Evolutionary conservation across 78 protist genomes (phyloP), one percentile per base, ranked within the genome.

Genomic region (Dictyostelium intermedium): DNA sequence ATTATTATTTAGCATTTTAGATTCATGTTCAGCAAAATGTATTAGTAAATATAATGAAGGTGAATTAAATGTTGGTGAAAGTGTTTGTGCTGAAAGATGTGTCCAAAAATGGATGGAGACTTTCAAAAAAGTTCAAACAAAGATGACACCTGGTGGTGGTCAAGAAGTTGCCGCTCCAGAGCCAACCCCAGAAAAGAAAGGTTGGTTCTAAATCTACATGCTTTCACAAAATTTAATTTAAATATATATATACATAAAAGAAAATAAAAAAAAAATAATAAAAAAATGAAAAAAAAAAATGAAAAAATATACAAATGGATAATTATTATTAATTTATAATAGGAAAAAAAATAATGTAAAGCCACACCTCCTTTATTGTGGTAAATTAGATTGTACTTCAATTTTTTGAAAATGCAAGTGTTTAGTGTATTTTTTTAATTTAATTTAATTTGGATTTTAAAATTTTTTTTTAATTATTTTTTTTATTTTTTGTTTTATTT

Each of bases 21-120:
- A 39, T n/a, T 37, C 79, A 32, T 86, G 92, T 39, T 23, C 84
- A 34, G 50, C 92, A 56, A 86, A 86, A 60, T 86, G 92, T 39
- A 77, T 86, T 25, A 35, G 39, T 18, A 77, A 73, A 86, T 86
- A 86, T 72, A 77, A 6, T 37, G 92, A 86, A 37, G 82, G 84
- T 60, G 78, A 77, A n/a, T 77, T 86, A 47, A 13, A 72, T n/a
- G 70, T 47, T 14, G 92, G 92, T 39, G 92, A 86, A 60, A 11
- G 61, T n/a, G 83, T 47, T 23, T 86, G 92, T 27, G 92, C 77
- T 37, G 92, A 86, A 47, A 73, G 92, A 77, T 86, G 92, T 27
- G 61, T 83, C 9, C 70, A 73, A 35, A 86, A 86, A 53, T 86
- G 92, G 92, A 37, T 73, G 73, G 92, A 86, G 0, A 86, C 92